Evolutionary conservation across 495 filamentous ascomycete genomes (phyloP), one percentile per base, ranked within the genome.

Genomic region (Penicillium taxi): DNA sequence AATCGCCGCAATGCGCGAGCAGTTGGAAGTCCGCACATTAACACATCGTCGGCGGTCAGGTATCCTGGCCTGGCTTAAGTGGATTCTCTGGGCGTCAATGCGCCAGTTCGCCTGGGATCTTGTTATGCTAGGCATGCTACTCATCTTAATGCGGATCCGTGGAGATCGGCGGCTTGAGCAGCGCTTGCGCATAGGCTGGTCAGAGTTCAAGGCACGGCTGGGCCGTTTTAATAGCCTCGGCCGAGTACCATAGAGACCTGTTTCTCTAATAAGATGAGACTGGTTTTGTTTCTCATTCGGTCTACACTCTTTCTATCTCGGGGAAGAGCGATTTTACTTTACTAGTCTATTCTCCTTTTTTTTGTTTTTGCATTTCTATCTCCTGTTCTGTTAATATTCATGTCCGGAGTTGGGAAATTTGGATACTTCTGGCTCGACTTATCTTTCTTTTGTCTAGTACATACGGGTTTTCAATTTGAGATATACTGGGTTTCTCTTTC

Each of bases 1-100:
- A 61, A 77, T 96, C 12, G 86, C 91, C 3, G 91, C 91, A n/a
- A 66, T 95, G 45, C 73, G 91, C 15, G 91, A 98, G 59, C 85
- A 94, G 54, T 82, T 96, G 45, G 84, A 93, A 37, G 72, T 76
- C 2, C 66, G 63, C 21, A 46, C 57, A 11, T 26, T 62, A 14
- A 54, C 58, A 28, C 44, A 55, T 27, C 52, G 60, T 9, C 61
- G 72, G 35, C 69, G 75, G 26, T 70, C 65, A 17, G 71, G 67
- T 21, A 37, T 86, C 12, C 69, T 69, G 43, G 71, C 80, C n/a
- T 94, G 84, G 83, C 8, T 81, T 5, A 64, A 74, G 13, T 84
- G 86, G 76, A 44, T 80, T n/a, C 35, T 86, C 5, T 86, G 78
- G 80, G 59, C 73, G 31, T 56, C 70, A n/a, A 45, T 81, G 17